Base-by-base conservation (phyloP, 345 rosid species). In the Tarenaya hassleriana region DNA sequence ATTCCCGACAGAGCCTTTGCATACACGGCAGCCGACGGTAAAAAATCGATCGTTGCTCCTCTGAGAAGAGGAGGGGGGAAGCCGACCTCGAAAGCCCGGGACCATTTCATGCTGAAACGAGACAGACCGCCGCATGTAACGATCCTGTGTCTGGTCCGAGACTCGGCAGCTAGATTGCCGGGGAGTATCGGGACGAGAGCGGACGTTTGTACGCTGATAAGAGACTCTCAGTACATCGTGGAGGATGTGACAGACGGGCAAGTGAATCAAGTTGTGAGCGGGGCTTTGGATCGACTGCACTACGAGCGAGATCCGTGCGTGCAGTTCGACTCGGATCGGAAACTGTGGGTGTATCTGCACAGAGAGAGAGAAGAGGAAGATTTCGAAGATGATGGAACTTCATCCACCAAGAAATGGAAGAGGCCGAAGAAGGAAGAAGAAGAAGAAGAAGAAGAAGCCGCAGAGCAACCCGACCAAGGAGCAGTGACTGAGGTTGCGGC, bases 121-220 rank as follows among this genome's bases (percentile, higher is more conserved):
- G 97, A 94, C 73, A 83, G 99, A 2, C 99, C 99, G 10, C 97
- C 99, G 8, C 97, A 94, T 77, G 99, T 94, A 61, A 94, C 99
- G 4, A 83, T 94, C 50, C 79, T 94, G 13, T 94, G 99, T 70
- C 97, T 94, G 27, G 99, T 94, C 52, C 78, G 99, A 79, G 99
- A 94, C 70, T 94, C 99, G 18, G 97, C 99, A 46, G 64, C 99
- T 56, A 83, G 99, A 62, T 69, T 94, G 81, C 99, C 99, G 27
- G 83, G 99, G 48, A 83, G 95, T 75, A 94, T 94, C 58, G 99
- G 99, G 62, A 94, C 99, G 46, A 86, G 99, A 60, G 99, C 99
- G 60, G 99, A 94, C 80, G 99, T 94, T 50, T 94, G 99, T 61
- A 94, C 97, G 19, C 70, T 94, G 77, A 88, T 94, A 40, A 72